These are phyloP conservation scores for Fusarium sp. DNA, from an alignment of 2,329 filamentous ascomycete species.

Conservation along the genomic window DNA sequence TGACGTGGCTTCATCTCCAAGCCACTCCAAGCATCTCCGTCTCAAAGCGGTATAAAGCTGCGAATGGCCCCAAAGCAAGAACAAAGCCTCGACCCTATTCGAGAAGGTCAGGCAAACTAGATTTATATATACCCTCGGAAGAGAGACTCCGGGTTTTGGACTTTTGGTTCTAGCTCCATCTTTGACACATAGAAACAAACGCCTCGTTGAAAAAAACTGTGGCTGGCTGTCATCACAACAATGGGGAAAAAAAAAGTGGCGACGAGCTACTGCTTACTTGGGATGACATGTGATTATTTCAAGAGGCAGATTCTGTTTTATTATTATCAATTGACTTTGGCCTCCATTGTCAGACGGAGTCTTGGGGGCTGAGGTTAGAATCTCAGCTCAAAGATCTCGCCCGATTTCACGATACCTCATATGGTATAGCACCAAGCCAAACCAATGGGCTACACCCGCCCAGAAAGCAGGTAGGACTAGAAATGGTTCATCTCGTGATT, in stretches of 20 bases:
- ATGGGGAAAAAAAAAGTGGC: neutral
- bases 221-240: neutral
- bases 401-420: neutral
- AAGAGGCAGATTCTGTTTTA: neutral
- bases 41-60: neutral
- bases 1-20: neutral
- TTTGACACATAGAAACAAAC: neutral
- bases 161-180: neutral
- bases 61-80: neutral
- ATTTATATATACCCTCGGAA: neutral
- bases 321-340: neutral
- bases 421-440: neutral
- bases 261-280: neutral
- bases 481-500: neutral
- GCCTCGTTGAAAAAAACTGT: neutral
- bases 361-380: neutral
- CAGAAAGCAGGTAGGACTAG: neutral
- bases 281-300: neutral
- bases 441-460: neutral
- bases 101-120: neutral
- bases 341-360: neutral
- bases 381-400: neutral
- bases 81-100: neutral
- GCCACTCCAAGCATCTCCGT: neutral
- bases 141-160: neutral